Percentiles rank a stretch among this genome's conserved stretches.
Evolutionary conservation across 805 yeast species (phyloP).

Genomic region (Candida ovalis): DNA sequence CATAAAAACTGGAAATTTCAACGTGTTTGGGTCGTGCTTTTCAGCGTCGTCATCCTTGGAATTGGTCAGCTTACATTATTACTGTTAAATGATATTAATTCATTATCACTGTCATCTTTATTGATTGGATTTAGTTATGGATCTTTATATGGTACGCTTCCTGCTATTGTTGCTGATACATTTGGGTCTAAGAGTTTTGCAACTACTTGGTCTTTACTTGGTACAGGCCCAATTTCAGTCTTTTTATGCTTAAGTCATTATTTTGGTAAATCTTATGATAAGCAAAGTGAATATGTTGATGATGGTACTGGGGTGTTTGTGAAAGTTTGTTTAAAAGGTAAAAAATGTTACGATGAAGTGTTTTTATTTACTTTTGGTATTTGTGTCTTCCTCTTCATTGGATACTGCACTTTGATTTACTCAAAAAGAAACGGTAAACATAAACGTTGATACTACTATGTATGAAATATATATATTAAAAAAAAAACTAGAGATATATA

Average conservation of each 20-base stretch:
- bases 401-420: constrained; percentile 16
- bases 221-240: constrained; percentile 63
- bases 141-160: constrained; percentile 66
- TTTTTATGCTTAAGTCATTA: constrained; percentile 51
- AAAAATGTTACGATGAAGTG: constrained; percentile 45
- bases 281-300: constrained; percentile 36
- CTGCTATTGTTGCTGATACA: constrained; percentile 69
- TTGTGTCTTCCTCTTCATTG: constrained; percentile 25
- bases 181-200: constrained; percentile 68
- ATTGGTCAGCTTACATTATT: constrained; percentile 36
- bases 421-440: constrained; percentile 1
- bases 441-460: background rate
- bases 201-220: constrained; percentile 71
- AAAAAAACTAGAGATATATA: background rate
- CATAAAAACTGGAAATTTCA: constrained; percentile 50
- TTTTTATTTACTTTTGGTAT: constrained; percentile 38
- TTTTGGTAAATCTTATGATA: constrained; percentile 54
- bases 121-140: constrained; percentile 68
- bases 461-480: background rate
- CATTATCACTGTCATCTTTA: constrained; percentile 47
- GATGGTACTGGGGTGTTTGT: constrained; percentile 30
- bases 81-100: constrained; percentile 37
- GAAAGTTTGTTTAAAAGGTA: constrained; percentile 40
- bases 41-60: constrained; percentile 36
- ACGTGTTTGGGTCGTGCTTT: constrained; percentile 59